Evolutionary conservation across 306 rosid genomes (phyloP).

Genomic region (Biancaea sappan): DNA sequence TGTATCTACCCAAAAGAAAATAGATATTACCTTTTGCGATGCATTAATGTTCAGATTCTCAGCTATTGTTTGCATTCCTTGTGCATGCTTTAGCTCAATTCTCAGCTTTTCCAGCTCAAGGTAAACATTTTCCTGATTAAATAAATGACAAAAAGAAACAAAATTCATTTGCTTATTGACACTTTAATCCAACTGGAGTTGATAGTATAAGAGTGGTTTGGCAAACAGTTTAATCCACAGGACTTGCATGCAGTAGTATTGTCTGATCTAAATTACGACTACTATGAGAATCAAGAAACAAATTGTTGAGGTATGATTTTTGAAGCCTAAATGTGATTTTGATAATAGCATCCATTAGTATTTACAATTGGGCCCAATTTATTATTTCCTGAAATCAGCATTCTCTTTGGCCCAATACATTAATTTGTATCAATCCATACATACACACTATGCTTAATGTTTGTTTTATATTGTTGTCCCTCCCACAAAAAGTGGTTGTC

Average conservation of each 20-base stretch:
- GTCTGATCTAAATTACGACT: slow-evolving; percentile 9
- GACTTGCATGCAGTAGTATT: neutral
- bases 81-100: slow-evolving; percentile 82
- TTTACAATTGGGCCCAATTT: too few relatives aligned
- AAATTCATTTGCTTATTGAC: slow-evolving; percentile 12
- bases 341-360: too few relatives aligned
- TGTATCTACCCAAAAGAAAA: slow-evolving; percentile 20
- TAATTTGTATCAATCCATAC: too few relatives aligned
- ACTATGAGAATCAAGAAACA: slow-evolving; percentile 2
- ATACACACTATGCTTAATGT: too few relatives aligned
- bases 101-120: slow-evolving; percentile 88
- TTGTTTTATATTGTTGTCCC: too few relatives aligned
- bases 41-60: slow-evolving; percentile 76
- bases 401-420: too few relatives aligned
- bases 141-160: slow-evolving; percentile 16
- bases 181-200: neutral
- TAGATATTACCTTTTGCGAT: slow-evolving; percentile 62
- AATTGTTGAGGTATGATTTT: too few relatives aligned
- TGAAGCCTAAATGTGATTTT: too few relatives aligned
- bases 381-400: too few relatives aligned
- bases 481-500: too few relatives aligned
- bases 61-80: slow-evolving; percentile 85
- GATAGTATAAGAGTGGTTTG: slow-evolving; percentile 22
- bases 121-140: slow-evolving; percentile 63
- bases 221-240: neutral